Evolutionary conservation across 352 stramenopile species (phyloP), one percentile per base, ranked within the genome.

Genomic region (Peronospora farinosa): DNA sequence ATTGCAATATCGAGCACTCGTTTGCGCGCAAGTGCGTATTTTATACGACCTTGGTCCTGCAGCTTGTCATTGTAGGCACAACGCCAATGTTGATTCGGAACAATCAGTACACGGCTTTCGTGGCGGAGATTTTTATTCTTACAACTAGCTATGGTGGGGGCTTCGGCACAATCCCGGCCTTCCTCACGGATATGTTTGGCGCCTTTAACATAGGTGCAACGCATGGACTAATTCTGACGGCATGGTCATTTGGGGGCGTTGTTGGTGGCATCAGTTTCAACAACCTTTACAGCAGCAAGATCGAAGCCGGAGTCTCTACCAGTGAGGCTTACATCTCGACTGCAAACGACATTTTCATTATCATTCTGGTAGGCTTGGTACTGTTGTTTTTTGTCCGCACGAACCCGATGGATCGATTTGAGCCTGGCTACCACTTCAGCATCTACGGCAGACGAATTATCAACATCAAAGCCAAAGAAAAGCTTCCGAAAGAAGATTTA

Each of bases 151-250:
- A 92, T 49, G 79, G 79, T 16, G 82, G 78, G 19, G 76, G 75
- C 15, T 88, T 90, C 19, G 78, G 79, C 33, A 87, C 66, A 15
- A 88, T 91, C 57, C 79, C 79, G 31, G 76, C 61, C 31, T 86
- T 91, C 49, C 54, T 93, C 9, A 88, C 79, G 1, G 82, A 91
- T 48, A 91, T 91, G 78, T 93, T 91, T 51, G 82, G 82, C 12
- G 75, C 75, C 2, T 88, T 65, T 46, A 89, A 91, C 71, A 90
- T 90, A 45, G 82, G 77, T 10, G 75, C 77, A 2, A 83, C 91
- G 70, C 82, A 92, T 59, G 82, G 82, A 4, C 52, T 88, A 19
- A 84, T 89, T 49, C 54, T 92, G 23, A 91, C 82, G 6, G 67
- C 79, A n/a, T 92, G 82, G 82, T 89, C 78, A 2, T 81, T 90